Evolutionary conservation across 805 yeast species (phyloP).

Genomic region (Saccharomycodes ludwigii): DNA sequence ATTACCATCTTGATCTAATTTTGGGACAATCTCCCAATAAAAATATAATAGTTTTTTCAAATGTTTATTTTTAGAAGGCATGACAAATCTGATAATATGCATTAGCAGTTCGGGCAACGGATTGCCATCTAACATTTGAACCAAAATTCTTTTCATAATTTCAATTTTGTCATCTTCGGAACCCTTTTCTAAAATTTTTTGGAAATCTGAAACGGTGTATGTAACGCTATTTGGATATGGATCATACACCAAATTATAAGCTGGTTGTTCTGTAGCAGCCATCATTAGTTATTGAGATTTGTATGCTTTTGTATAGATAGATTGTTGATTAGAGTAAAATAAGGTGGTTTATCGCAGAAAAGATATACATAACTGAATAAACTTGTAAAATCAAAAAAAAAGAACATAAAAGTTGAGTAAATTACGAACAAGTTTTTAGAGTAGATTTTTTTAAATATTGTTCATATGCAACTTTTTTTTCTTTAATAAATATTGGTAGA

Average conservation of each 20-base stretch:
- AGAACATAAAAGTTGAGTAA: too few relatives aligned
- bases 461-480: too few relatives aligned
- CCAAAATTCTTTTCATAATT: conserved; percentile 79
- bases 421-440: too few relatives aligned
- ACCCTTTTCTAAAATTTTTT: conserved; percentile 72
- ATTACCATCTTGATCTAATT: conserved; percentile 76
- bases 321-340: too few relatives aligned
- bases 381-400: too few relatives aligned
- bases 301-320: too few relatives aligned
- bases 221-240: conserved; percentile 53
- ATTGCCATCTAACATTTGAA: conserved; percentile 84
- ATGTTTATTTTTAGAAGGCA: conserved; percentile 89
- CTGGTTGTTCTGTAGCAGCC: too few relatives aligned
- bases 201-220: conserved; percentile 57
- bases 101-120: conserved; percentile 84
- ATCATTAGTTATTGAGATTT: too few relatives aligned
- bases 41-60: conserved; percentile 86
- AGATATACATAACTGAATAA: too few relatives aligned
- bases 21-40: conserved; percentile 97
- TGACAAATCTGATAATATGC: conserved; percentile 93
- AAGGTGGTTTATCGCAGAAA: too few relatives aligned
- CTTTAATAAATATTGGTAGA: too few relatives aligned
- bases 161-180: conserved; percentile 77
- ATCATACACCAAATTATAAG: conserved; percentile 73
- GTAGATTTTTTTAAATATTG: too few relatives aligned